Percentiles rank a stretch among this genome's conserved stretches.
Evolutionary conservation across 306 rosid species (phyloP).

Genomic region (Quercus gilva): DNA sequence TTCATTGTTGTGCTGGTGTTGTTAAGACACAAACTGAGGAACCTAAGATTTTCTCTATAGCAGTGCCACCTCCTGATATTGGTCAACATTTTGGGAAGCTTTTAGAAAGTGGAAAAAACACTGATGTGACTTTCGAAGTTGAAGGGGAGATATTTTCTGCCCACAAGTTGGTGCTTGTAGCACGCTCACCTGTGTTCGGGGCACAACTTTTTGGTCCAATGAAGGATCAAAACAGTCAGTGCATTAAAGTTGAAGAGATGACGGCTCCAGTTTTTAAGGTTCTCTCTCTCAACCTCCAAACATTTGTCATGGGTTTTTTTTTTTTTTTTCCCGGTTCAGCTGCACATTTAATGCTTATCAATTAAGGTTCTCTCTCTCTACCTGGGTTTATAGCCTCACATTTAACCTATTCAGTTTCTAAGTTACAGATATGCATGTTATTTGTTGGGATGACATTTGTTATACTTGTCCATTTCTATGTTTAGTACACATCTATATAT

Average conservation of each 20-base stretch:
- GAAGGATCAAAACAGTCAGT: slow-evolving; percentile 46
- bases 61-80: slow-evolving; percentile 46
- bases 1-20: slow-evolving; percentile 60
- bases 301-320: not conserved
- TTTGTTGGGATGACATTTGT: not conserved
- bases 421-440: not conserved
- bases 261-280: slow-evolving; percentile 61
- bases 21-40: slow-evolving; percentile 51
- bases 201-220: slow-evolving; percentile 70
- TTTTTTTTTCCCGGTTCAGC: no score
- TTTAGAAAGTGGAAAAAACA: slow-evolving; percentile 47
- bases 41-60: slow-evolving; percentile 49
- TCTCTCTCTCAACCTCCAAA: not conserved
- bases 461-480: not conserved
- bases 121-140: slow-evolving; percentile 61
- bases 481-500: not conserved
- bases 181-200: slow-evolving; percentile 60
- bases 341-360: not conserved
- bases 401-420: not conserved
- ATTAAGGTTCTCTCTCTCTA: not conserved
- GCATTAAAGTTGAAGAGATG: slow-evolving; percentile 57
- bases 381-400: not conserved
- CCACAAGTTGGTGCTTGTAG: slow-evolving; percentile 64
- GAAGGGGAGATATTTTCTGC: slow-evolving; percentile 52
- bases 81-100: slow-evolving; percentile 52